Percentiles rank a stretch among this genome's conserved stretches.
Evolutionary conservation across 495 filamentous ascomycete species (phyloP).

Genomic region (Trichoderma virens): DNA sequence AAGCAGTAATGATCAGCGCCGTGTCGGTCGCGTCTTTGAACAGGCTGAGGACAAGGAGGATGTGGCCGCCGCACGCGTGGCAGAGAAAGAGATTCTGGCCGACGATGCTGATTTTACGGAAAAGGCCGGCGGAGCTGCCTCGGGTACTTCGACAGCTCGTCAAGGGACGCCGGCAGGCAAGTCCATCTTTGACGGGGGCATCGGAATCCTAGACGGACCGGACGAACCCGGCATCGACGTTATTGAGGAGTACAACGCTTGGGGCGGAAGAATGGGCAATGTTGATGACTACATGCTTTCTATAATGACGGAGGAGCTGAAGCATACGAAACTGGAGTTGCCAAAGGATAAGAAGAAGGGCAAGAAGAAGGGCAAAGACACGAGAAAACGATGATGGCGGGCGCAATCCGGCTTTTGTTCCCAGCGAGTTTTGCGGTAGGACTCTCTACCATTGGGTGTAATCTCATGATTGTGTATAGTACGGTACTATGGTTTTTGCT

Average conservation of each 20-base stretch:
- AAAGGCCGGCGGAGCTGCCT: constrained; percentile 43
- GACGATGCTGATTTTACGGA: constrained; percentile 93
- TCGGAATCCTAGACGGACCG: constrained; percentile 25
- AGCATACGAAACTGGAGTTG: constrained; percentile 68
- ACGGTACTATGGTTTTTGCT: background rate
- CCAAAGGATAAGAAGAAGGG: constrained; percentile 71
- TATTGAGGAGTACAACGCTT: constrained; percentile 41
- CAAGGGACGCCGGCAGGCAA: constrained; percentile 35
- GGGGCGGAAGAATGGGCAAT: constrained; percentile 46
- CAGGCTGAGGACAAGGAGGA: constrained; percentile 92
- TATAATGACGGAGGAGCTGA: constrained; percentile 68
- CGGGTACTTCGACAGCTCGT: constrained; percentile 34
- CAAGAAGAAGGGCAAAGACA: constrained; percentile 73
- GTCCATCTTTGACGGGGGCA: constrained; percentile 34
- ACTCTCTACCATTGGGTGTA: background rate
- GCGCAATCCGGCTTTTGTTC: no score
- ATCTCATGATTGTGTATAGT: constrained; percentile 7
- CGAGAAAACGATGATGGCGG: constrained; percentile 27
- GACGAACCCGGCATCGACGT: constrained; percentile 33
- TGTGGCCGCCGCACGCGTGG: constrained; percentile 73
- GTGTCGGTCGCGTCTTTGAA: constrained; percentile 60
- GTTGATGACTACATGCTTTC: constrained; percentile 84
- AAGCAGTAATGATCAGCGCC: constrained; percentile 30
- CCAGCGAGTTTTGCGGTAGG: background rate
- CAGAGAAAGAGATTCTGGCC: constrained; percentile 80